Evolutionary conservation across 2,329 filamentous ascomycete genomes (phyloP).

Genomic region (Alternaria hordeiaustralica): DNA sequence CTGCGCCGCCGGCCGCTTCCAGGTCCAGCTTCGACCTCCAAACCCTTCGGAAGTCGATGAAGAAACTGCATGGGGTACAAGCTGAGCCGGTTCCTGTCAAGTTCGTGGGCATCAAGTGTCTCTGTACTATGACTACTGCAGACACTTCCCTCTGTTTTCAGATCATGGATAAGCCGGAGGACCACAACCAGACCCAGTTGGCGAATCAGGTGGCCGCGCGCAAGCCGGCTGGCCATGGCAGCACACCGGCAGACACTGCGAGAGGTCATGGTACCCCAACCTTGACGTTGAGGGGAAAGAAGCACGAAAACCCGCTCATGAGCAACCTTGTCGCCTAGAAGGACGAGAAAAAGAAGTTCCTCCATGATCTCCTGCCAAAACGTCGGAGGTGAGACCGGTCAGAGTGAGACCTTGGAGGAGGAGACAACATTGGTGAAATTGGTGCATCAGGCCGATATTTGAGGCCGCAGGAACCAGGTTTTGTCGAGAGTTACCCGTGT

Average conservation of each 20-base stretch:
- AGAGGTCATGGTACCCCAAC: constrained; percentile 25
- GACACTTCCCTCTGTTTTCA: constrained; percentile 30
- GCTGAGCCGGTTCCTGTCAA: constrained; percentile 22
- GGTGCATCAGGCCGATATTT: not conserved
- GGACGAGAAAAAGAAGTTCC: not conserved
- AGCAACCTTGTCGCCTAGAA: constrained; percentile 14
- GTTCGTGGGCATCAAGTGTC: constrained; percentile 30
- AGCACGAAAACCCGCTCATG: constrained; percentile 32
- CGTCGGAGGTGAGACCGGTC: not conserved
- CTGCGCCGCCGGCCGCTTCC: not conserved
- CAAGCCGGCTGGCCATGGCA: constrained; percentile 5
- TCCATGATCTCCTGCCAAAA: not conserved
- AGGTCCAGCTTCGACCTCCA: constrained; percentile 18
- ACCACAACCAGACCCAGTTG: not conserved
- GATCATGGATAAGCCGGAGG: constrained; percentile 17
- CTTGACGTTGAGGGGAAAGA: constrained; percentile 16
- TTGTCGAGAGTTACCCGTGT: not conserved
- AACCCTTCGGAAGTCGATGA: constrained; percentile 12
- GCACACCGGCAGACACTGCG: constrained; percentile 17
- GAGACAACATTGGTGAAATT: not conserved
- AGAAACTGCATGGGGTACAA: constrained; percentile 23
- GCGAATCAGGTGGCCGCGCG: not conserved
- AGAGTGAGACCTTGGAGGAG: not conserved
- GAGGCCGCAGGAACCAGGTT: not conserved
- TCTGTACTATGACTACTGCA: constrained; percentile 23